Conservation (phyloP, 345 rosid species). For the Mallotus nudiflorus region DNA sequence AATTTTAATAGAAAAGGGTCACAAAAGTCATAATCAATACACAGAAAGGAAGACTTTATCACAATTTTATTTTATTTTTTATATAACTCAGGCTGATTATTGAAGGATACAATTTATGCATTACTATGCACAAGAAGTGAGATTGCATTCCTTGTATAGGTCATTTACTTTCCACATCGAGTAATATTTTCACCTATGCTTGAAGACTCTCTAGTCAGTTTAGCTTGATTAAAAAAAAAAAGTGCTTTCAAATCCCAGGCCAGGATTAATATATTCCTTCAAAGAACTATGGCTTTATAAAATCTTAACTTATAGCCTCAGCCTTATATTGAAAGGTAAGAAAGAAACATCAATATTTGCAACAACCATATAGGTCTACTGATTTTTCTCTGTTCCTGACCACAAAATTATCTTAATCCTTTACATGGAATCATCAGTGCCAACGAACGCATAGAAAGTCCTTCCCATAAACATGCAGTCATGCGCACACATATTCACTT, state of each 20-base stretch:
- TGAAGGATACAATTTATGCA: background rate
- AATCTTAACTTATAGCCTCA: background rate
- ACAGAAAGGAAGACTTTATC: slow-evolving; percentile 13
- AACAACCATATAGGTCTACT: background rate
- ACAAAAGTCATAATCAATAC: slow-evolving; percentile 3
- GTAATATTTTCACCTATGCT: background rate
- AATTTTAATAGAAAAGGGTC: slow-evolving; percentile 4
- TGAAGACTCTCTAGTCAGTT: background rate
- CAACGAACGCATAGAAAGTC: background rate
- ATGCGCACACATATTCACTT: background rate
- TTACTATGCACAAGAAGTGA: background rate
- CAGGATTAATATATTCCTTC: background rate
- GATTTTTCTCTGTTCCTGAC: background rate
- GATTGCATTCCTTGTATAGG: background rate
- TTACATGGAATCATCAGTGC: background rate
- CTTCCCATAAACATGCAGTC: background rate
- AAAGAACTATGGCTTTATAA: background rate
- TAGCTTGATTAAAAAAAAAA: background rate
- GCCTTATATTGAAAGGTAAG: background rate
- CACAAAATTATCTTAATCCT: background rate
- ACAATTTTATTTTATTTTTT: background rate
- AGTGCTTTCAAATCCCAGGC: background rate
- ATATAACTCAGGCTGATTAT: background rate
- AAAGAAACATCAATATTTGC: background rate
- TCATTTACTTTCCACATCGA: too few species aligned